phyloP scores from a whole-genome alignment of 73 alveolate genomes.

The Tetrahymena borealis region DNA sequence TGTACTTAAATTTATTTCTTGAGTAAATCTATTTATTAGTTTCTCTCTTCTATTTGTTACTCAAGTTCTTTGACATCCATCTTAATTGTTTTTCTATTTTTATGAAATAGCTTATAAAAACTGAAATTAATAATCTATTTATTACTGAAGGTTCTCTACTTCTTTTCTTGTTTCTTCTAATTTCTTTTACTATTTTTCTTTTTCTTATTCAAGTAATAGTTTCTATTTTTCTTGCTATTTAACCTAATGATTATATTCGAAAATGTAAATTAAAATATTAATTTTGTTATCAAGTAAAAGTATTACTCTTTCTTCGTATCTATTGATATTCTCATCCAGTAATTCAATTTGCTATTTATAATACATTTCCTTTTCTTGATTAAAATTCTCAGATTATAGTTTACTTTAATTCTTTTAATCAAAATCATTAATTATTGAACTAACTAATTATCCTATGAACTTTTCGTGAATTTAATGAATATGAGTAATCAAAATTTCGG shows the following conservation, averaged over 20 bases:
- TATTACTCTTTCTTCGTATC: slow-evolving; percentile 11
- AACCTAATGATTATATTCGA: not conserved
- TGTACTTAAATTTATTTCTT: not conserved
- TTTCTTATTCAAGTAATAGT: not conserved
- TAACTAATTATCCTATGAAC: not conserved
- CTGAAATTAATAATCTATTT: not conserved
- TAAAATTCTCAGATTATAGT: not conserved
- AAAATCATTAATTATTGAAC: slow-evolving; percentile 6
- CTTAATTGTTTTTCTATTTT: not conserved
- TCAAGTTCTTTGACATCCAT: not conserved
- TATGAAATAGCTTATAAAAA: not conserved
- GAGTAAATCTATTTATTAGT: not conserved
- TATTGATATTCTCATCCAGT: slow-evolving; percentile 6
- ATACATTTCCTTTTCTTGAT: slow-evolving; percentile 19
- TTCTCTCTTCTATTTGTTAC: not conserved
- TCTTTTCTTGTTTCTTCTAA: not conserved
- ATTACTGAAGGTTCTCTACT: not conserved
- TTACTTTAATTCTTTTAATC: not conserved
- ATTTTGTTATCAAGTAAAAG: not conserved
- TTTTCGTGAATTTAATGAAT: slow-evolving; percentile 18
- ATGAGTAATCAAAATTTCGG: slow-evolving; percentile 26
- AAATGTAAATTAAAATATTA: not conserved
- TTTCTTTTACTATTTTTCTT: not conserved
- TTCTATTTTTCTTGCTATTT: not conserved
- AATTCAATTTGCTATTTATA: slow-evolving; percentile 12